These are phyloP conservation scores for Casuarina equisetifolia DNA, from an alignment of 306 rosid genomes.

Conservation along the genomic window DNA sequence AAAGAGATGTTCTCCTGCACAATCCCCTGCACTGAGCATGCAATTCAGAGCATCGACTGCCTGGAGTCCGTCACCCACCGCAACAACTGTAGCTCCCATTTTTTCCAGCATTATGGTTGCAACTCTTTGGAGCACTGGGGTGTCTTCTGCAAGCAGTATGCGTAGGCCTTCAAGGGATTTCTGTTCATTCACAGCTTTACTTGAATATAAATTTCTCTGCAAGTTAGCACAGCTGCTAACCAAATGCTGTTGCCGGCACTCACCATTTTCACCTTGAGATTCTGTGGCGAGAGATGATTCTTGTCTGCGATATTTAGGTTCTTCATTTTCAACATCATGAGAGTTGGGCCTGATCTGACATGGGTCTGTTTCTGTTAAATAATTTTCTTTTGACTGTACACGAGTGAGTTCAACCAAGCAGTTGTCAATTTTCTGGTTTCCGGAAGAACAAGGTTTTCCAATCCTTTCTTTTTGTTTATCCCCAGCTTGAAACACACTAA, in stretches of 20 bases:
- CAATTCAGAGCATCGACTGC: constrained; percentile 83
- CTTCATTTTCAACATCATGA: constrained; percentile 18
- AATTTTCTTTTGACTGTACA: constrained; percentile 37
- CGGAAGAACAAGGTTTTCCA: constrained; percentile 36
- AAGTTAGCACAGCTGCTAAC: constrained; percentile 19
- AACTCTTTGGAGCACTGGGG: constrained; percentile 91
- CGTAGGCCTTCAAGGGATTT: constrained; percentile 81
- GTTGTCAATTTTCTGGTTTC: constrained; percentile 37
- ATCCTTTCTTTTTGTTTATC: constrained; percentile 44
- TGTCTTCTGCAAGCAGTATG: constrained; percentile 93
- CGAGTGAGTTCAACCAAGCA: constrained; percentile 56
- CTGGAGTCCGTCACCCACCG: constrained; percentile 86
- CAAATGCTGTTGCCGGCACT: constrained; percentile 31
- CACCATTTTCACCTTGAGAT: constrained; percentile 37
- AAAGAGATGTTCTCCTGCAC: constrained; percentile 38
- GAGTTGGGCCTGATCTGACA: constrained; percentile 32
- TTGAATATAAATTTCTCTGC: constrained; percentile 35
- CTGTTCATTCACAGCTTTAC: constrained; percentile 42
- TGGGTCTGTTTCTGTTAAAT: constrained; percentile 42
- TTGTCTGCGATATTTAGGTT: constrained; percentile 24
- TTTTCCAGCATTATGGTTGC: constrained; percentile 97
- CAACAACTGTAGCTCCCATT: constrained; percentile 89
- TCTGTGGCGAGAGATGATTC: constrained; percentile 31
- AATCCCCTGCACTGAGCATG: constrained; percentile 46
- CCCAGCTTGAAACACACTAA: constrained; percentile 25